Conservation (phyloP, 208 protist genomes). For the Crithidia expoeki region DNA sequence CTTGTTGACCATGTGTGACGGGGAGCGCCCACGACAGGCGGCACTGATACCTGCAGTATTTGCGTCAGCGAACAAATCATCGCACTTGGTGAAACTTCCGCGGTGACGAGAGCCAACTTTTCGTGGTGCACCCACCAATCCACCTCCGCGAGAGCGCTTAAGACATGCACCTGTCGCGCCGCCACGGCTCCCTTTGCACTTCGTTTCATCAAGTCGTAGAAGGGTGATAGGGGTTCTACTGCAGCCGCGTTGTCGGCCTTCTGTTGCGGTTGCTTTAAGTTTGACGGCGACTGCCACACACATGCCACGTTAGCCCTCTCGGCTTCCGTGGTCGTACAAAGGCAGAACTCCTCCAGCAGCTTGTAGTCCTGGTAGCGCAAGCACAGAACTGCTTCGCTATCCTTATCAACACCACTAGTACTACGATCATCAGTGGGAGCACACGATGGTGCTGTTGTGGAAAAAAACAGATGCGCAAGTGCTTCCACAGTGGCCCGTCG, state of each 20-base stretch:
- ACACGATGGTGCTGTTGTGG: not conserved
- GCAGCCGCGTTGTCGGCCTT: not conserved
- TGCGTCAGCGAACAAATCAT: not conserved
- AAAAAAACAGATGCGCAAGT: not conserved
- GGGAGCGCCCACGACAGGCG: conserved; percentile 20
- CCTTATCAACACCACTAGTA: not conserved
- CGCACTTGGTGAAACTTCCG: too few relatives aligned
- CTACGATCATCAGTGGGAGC: not conserved
- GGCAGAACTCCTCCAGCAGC: conserved; percentile 7
- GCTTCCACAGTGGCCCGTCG: not conserved
- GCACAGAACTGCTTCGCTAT: not conserved
- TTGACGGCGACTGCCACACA: not conserved
- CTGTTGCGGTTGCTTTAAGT: not conserved
- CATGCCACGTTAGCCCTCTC: not conserved
- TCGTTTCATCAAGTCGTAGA: not conserved
- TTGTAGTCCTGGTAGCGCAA: conserved; percentile 30
- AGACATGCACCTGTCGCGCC: conserved; percentile 5
- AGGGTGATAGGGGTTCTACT: not conserved
- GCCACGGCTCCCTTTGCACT: not conserved
- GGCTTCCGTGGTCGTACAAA: not conserved
- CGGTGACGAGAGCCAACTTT: not conserved
- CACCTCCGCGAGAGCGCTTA: conserved; percentile 29
- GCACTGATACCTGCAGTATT: conserved; percentile 3
- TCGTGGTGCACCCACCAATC: conserved; percentile 24
- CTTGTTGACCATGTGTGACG: conserved; percentile 9